phyloP scores from a whole-genome alignment of 257 asterid genomes.

The Solanum etuberosum region DNA sequence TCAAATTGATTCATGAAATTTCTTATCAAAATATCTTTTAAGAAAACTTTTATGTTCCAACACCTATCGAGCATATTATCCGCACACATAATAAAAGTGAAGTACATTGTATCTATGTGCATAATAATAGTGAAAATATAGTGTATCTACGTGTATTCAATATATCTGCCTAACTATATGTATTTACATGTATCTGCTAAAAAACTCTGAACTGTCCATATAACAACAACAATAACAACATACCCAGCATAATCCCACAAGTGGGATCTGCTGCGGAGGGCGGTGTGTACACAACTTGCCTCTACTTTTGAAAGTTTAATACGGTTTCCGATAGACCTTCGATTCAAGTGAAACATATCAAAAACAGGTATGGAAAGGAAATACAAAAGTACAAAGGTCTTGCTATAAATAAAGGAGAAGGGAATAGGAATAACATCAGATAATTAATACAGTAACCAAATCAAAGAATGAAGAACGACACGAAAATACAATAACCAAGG shows the following conservation, averaged over 20 bases:
- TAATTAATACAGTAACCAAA: too few species aligned
- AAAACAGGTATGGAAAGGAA: not conserved
- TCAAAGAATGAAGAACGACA: too few species aligned
- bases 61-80: not conserved
- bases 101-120: not conserved
- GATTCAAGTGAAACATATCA: not conserved
- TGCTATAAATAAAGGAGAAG: too few species aligned
- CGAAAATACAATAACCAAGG: not conserved
- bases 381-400: not conserved
- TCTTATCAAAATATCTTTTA: not conserved
- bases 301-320: not conserved
- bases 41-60: not conserved
- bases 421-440: too few species aligned
- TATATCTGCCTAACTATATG: not conserved
- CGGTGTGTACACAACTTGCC: not conserved
- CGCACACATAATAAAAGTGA: not conserved
- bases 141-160: not conserved
- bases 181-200: accelerated
- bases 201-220: not conserved
- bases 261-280: not conserved
- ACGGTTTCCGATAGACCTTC: not conserved
- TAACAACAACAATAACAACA: not conserved
- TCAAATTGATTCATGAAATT: not conserved
- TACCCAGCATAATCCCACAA: too few species aligned
- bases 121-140: not conserved